A percentile compares a stretch with the other conserved stretches of the same genome.
These are phyloP conservation scores for Cyberlindnera maritima DNA, from an alignment of 805 yeast species.

Conservation along the genomic window DNA sequence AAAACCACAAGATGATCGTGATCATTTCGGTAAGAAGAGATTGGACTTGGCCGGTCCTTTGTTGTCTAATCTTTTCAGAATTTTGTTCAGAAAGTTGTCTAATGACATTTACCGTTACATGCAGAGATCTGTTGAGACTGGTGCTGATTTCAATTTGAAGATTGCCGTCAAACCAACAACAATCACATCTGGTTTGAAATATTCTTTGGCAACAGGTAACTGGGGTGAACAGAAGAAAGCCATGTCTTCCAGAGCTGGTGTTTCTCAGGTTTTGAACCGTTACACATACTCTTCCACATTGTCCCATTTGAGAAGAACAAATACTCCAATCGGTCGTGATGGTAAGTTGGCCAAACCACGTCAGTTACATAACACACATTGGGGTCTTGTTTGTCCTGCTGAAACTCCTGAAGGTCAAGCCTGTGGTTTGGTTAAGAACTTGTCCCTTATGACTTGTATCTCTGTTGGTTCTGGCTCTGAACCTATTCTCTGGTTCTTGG, in stretches of 20 bases:
- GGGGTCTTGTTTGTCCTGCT: conserved; percentile 99
- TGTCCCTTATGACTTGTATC: conserved; percentile 94
- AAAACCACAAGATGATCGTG: conserved; percentile 98
- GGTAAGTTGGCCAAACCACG: conserved; percentile 99
- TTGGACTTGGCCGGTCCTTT: conserved; percentile 98
- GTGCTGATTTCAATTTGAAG: conserved; percentile 93
- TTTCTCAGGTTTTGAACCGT: conserved; percentile 95
- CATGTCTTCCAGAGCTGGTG: conserved; percentile 98
- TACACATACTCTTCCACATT: conserved; percentile 98
- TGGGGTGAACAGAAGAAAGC: conserved; percentile 99
- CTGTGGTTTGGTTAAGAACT: conserved; percentile 96
- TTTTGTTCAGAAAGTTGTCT: conserved; percentile 91
- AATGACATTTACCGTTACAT: conserved; percentile 94
- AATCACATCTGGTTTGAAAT: conserved; percentile 94
- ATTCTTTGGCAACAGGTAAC: conserved; percentile 98
- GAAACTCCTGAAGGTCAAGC: conserved; percentile 99
- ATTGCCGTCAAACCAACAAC: conserved; percentile 97
- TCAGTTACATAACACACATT: conserved; percentile 97
- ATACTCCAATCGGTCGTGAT: conserved; percentile 98
- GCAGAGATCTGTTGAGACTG: conserved; percentile 98
- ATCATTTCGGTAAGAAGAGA: conserved; percentile 98
- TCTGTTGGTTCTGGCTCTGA: conserved; percentile 98
- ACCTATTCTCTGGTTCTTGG: conserved; percentile 87
- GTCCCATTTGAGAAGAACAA: conserved; percentile 97
- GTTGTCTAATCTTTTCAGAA: conserved; percentile 91